These are phyloP conservation scores for Theobroma grandiflorum DNA, from an alignment of 441 rosid species.

Conservation along the genomic window DNA sequence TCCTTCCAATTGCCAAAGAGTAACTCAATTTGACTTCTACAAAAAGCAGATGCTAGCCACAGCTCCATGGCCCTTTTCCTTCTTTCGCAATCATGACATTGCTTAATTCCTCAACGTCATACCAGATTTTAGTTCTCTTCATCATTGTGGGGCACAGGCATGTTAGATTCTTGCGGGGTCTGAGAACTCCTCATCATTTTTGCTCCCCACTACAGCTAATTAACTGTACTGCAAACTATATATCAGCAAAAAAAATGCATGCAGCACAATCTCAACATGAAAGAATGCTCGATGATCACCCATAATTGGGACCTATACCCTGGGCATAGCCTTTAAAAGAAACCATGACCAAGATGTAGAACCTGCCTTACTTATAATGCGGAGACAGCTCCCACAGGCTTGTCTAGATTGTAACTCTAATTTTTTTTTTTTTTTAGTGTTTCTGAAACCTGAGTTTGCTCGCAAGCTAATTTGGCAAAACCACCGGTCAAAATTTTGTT, in stretches of 20 bases:
- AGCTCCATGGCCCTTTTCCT: not conserved
- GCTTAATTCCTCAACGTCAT: slow-evolving; percentile 7
- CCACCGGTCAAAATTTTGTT: no score
- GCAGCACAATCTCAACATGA: not conserved
- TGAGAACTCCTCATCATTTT: slow-evolving; percentile 25
- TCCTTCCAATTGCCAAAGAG: not conserved
- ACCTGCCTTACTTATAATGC: not conserved
- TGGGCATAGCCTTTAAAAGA: not conserved
- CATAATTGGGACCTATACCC: not conserved
- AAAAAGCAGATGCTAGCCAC: not conserved
- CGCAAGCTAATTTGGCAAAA: no score
- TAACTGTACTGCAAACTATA: not conserved
- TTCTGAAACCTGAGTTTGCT: no score
- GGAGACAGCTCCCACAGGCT: not conserved
- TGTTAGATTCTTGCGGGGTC: slow-evolving; percentile 27
- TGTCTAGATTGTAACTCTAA: no score
- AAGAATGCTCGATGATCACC: not conserved
- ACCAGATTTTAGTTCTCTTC: slow-evolving; percentile 32
- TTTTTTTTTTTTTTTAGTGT: no score
- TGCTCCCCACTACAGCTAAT: slow-evolving; percentile 29
- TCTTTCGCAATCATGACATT: not conserved
- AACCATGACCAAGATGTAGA: not conserved
- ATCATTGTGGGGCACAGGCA: slow-evolving; percentile 26
- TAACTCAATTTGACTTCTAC: not conserved
- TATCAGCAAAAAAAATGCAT: not conserved